These are phyloP conservation scores for cucumber (Cucumis sativus) DNA, from an alignment of 306 rosid species.

Conservation along the genomic window Cucumber_9930_V3 NC_026661.2:18728501-18729000, in stretches of 20 bases:
- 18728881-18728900: constrained; percentile 10
- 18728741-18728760: background rate
- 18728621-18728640: background rate
- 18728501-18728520: background rate
- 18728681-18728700: background rate
- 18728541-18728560: background rate
- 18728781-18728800: background rate
- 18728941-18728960: constrained; percentile 77
- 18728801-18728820: background rate
- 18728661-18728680: background rate
- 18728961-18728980: constrained; percentile 84
- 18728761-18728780: background rate
- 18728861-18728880: background rate
- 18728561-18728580: background rate
- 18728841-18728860: background rate
- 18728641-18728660: background rate
- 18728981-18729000: constrained; percentile 79
- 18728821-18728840: background rate
- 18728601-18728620: background rate
- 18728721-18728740: background rate
- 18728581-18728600: background rate
- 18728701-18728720: background rate
- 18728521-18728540: background rate
- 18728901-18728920: constrained; percentile 98
- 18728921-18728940: constrained; percentile 80